Base-by-base conservation (phyloP, 305 asterid genomes). In the Coffea humblotiana region DNA sequence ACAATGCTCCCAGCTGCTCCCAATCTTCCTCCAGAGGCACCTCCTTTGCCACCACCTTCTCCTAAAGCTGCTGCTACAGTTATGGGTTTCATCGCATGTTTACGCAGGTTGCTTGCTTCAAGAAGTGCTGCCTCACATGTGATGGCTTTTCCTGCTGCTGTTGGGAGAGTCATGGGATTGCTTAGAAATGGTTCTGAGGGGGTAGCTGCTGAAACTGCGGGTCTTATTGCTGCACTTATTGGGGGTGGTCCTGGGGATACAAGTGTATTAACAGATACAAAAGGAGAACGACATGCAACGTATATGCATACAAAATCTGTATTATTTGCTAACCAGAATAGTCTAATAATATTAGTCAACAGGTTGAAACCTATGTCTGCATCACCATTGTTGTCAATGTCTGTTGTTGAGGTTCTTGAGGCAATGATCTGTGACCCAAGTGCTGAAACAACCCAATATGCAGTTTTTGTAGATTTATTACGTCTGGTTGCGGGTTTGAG, bases 241-340 rank as follows among this genome's bases (percentile, higher is more conserved):
- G 99, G 99, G 77, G 99, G 99, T 84, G 99, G 98, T 84, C 97
- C 99, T 29, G 99, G 98, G 80, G 98, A 96, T 85, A 86, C 94
- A 66, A 91, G 80, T 81, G 74, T 90, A 65, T 79, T 85, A 71
- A 83, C 94, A 23, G 99, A 96, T 83, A 88, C 98, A 23, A 96
- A 93, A 86, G 98, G 98, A 84, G 99, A 94, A 86, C 90, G 93
- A 69, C 97, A 94, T 87, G 99, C 99, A 82, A 94, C 93, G 84
- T 84, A 89, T 78, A 96, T 96, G 98, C 99, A 96, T 79, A 85
- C 98, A 47, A 96, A 96, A 85, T 91, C 98, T 88, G 95, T 94
- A 60, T 87, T 96, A 85, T 96, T 96, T 87, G 86, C 94, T 78
- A 96, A 93, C 73, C 98, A 89, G 88, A 90, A 89, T 83, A 91